Base-by-base conservation (phyloP, 306 rosid genomes). In the Fragaria vesca region DNA sequence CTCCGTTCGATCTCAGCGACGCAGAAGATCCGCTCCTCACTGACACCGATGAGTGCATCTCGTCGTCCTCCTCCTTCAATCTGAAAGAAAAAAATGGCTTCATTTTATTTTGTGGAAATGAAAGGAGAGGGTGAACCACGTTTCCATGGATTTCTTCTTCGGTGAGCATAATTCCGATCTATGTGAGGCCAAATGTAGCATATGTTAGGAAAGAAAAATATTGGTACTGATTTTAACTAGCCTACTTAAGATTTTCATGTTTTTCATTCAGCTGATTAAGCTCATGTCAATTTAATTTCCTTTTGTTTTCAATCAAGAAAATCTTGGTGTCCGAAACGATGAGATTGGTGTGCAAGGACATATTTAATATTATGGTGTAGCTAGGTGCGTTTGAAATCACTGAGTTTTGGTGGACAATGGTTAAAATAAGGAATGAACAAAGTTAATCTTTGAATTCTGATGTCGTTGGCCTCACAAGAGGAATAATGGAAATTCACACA, bases 51-150 rank as follows among this genome's bases (percentile, higher is more conserved):
- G 93, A 90, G 61, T 80, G 97, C 91, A 92, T 92, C 91, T 94
- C 94, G 46, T 92, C 94, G 58, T 91, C 98, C 32, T 89, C 98
- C 54, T 94, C 96, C 96, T 36, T 65, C 86, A 91, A 85, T 86
- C 88, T 67, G 74, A 62, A 30, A 30, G 2, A 40, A 11, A 46
- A 46, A 2, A 30, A 30, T 30, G 32, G 32, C 32, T 30, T 30
- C 32, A 2, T 30, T 30, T 30, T 30, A 30, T 30, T 30, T 30
- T 30, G 3, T 30, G 32, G 2, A 30, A 30, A 30, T 30, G 32
- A 30, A 30, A 30, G 32, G 32, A 30, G 32, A 30, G 32, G 32
- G 32, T 30, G 32, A 30, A 30, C 3, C 32, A 30, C 32, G 32
- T 30, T 30, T 30, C 32, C 30, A 30, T 30, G 30, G 30, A 2